Base-by-base conservation (phyloP, 177 flowering plant genomes). In the Tripterygium wilfordii region DNA sequence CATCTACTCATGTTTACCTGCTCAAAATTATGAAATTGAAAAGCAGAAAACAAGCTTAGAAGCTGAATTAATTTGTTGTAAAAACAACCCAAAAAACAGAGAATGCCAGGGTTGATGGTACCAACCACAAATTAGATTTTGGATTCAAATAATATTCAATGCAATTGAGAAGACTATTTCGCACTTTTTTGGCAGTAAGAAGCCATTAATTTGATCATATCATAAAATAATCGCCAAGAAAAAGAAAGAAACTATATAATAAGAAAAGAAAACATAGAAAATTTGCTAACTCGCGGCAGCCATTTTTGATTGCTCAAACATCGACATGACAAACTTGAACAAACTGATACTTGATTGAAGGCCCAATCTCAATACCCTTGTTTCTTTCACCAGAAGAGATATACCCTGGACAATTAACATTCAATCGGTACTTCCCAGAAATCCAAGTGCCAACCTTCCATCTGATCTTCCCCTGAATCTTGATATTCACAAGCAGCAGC, bases 361-460 rank as follows among this genome's bases (percentile, higher is more conserved):
- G 20, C 1, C 72, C 75, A 21, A 66, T 55, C 0, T 5, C 48
- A 18, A 27, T 8, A 1, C 54, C 63, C 15, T 6, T 38, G 17
- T 15, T 45, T 21, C 16, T 26, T n/a, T 45, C 40, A 1, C 65
- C 69, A 18, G 66, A 53, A 15, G 58, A 22, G 10, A 81, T 45
- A 54, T 63, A 69, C 7, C 82, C 88, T 12, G 79, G 79, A 51
- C 92, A 84, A 20, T 49, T 69, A 4, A 67, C 92, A 36, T 66
- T 26, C 33, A 81, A 4, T 7, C 62, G 85, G 53, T 84, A 84
- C 23, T 22, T 63, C 3, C 82, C 72, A 1, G 92, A 84, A 18
- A 69, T 47, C 74, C 78, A 84, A 0, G 74, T 63, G 26, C 92
- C 88, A 2, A 81, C 88, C 55, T 75, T 81, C 82, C 83, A 81